These are phyloP conservation scores for Hemileia vastatrix DNA, from an alignment of 1,284 basidiomycete genomes.

Conservation along the genomic window DNA sequence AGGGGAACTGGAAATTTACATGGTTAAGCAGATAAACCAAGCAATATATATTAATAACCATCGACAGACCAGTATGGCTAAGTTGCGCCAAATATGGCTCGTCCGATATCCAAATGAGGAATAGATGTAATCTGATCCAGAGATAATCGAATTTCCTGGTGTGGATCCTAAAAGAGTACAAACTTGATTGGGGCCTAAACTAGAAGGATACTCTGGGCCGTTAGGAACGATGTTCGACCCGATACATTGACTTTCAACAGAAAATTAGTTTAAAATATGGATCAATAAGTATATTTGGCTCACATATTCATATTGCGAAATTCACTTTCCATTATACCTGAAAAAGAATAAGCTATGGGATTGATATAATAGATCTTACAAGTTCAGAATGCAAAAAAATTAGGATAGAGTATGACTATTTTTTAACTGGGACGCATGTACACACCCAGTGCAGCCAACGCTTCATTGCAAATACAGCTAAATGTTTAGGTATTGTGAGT, in stretches of 20 bases:
- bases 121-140: slow-evolving; percentile 50
- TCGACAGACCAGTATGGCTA: no score
- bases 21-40: neutral
- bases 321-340: slow-evolving; percentile 62
- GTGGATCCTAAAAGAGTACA: slow-evolving; percentile 47
- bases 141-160: slow-evolving; percentile 41
- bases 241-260: slow-evolving; percentile 28
- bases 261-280: neutral
- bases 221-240: slow-evolving; percentile 44
- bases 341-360: slow-evolving; percentile 42
- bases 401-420: slow-evolving; percentile 32
- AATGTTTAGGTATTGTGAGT: no score
- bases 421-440: slow-evolving; percentile 19
- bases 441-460: slow-evolving; percentile 33
- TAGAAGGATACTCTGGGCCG: slow-evolving; percentile 41
- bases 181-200: slow-evolving; percentile 36
- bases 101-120: slow-evolving; percentile 57
- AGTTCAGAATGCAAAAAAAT: slow-evolving; percentile 21
- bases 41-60: neutral
- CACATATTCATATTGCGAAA: slow-evolving; percentile 69
- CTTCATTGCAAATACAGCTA: slow-evolving; percentile 30
- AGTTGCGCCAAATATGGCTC: no score
- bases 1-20: slow-evolving; percentile 1
- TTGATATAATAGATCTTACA: slow-evolving; percentile 51
- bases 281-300: slow-evolving; percentile 24